Evolutionary conservation across 2,329 filamentous ascomycete species (phyloP), one percentile per base, ranked within the genome.

Genomic region (Furcasterigmium sp.): DNA sequence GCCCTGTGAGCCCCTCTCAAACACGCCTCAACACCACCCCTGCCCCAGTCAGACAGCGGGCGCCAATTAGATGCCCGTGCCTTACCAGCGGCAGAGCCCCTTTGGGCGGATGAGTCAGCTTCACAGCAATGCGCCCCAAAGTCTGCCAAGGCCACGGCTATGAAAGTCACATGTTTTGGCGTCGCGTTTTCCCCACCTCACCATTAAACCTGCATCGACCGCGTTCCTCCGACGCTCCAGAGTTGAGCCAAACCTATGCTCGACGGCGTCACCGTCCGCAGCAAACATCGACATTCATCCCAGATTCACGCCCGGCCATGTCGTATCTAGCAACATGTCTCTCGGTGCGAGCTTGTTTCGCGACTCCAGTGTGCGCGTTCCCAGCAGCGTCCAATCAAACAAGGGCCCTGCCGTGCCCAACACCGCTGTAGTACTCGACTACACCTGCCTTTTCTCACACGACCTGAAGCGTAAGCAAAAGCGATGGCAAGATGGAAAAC

Each of bases 401-500:
- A 37, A 14, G 23, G 11, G n/a, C 32, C 5, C 32, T 17, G 32
- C 8, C 9, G 32, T 40, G 19, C 77, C 82, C 53, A 82, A 78
- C 54, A 85, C 82, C 17, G 88, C 90, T 2, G 73, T 78, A 0
- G 89, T 96, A 30, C 71, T 86, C 57, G 89, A 94, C 57, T 94
- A 85, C 62, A 76, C 80, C 48, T 96, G 91, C 61, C 80, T 96
- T 5, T 96, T 87, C 64, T 94, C 90, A 2, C 81, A 87, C 58
- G 91, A 96, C 58, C 62, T 95, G 34, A 81, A 82, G 41, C 82
- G 87, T 44, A 96, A 96, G 67, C 83, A 88, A 53, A 96, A 96
- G 61, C 75, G 87, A 47, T 96, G 91, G 91, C 88, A 95, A 56
- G 91, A 96, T 82, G 91, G 91, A 28, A 82, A 82, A 41, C 77